Evolutionary conservation across 768 basidiomycete genomes (phyloP).

Genomic region (Gymnopilus junonius): DNA sequence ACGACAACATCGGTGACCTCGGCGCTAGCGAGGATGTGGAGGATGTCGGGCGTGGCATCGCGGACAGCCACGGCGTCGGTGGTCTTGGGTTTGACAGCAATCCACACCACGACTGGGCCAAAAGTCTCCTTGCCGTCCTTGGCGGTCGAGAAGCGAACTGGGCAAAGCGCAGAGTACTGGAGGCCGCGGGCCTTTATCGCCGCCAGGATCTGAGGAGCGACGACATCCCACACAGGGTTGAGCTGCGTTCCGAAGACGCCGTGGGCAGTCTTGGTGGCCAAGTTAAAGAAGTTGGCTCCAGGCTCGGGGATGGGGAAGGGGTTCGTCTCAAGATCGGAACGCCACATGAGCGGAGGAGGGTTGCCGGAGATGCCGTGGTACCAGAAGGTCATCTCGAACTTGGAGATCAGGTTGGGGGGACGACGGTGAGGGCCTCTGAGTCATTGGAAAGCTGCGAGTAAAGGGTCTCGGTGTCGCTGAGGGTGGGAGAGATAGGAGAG

Average conservation of each 20-base stretch:
- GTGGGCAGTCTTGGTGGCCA: conserved; percentile 34
- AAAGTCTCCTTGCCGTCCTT: conserved; percentile 12
- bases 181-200: conserved; percentile 25
- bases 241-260: conserved; percentile 38
- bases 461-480: conserved; percentile 13
- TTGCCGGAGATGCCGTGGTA: conserved; percentile 39
- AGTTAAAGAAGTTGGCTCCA: conserved; percentile 11
- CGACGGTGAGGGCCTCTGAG: conserved; percentile 23
- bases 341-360: conserved; percentile 39
- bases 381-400: conserved; percentile 31
- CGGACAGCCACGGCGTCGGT: conserved; percentile 32
- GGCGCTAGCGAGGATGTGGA: conserved; percentile 33
- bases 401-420: conserved; percentile 31
- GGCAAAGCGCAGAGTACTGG: conserved; percentile 1
- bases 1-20: conserved; percentile 36
- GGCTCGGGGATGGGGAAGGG: conserved; percentile 31
- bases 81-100: conserved; percentile 35
- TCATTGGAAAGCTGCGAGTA: conserved; percentile 19
- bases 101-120: conserved; percentile 44
- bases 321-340: conserved; percentile 32
- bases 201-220: conserved; percentile 32
- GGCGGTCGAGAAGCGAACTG: conserved; percentile 7
- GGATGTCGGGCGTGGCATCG: conserved; percentile 39
- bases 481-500: conserved; percentile 16
- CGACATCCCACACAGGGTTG: conserved; percentile 36